These are phyloP conservation scores for Alternaria angustiovoidea DNA, from an alignment of 2,329 filamentous ascomycete genomes.

Conservation along the genomic window DNA sequence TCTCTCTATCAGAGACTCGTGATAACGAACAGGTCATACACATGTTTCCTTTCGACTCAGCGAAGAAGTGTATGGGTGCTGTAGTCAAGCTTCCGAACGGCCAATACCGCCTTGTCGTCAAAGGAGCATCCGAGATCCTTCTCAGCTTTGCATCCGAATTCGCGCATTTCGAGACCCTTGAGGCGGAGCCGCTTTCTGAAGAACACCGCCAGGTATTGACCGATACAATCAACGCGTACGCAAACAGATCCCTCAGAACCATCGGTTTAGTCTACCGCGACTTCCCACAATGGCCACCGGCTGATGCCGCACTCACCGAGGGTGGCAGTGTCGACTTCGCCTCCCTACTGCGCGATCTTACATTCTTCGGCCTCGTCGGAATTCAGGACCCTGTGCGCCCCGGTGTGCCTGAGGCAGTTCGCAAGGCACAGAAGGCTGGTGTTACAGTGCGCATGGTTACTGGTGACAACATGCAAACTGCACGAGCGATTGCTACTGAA, in stretches of 20 bases:
- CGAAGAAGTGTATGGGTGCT: conserved; percentile 65
- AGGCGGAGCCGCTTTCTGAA: conserved; percentile 26
- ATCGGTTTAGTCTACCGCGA: conserved; percentile 55
- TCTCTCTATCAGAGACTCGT: conserved; percentile 58
- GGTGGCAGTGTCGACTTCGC: conserved; percentile 32
- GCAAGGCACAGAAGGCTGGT: conserved; percentile 86
- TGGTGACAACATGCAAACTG: conserved; percentile 94
- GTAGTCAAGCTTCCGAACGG: conserved; percentile 60
- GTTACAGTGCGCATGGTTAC: conserved; percentile 97
- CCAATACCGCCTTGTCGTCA: conserved; percentile 61
- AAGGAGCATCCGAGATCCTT: conserved; percentile 67
- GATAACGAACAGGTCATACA: conserved; percentile 59
- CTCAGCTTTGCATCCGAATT: conserved; percentile 53
- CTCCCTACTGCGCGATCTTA: conserved; percentile 60
- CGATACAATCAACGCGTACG: conserved; percentile 49
- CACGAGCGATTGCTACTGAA: conserved; percentile 93
- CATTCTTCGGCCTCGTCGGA: conserved; percentile 86
- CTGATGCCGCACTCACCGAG: conserved; percentile 25
- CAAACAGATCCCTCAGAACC: conserved; percentile 52
- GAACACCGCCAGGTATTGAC: conserved; percentile 30
- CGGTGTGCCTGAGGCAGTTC: conserved; percentile 84
- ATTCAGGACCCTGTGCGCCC: conserved; percentile 96
- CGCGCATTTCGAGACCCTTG: conserved; percentile 26
- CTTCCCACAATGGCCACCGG: conserved; percentile 48
- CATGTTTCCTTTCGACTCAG: conserved; percentile 64